phyloP scores from a whole-genome alignment of 1,139 yeast genomes.

The Hyphopichia pseudoburtonii region DNA sequence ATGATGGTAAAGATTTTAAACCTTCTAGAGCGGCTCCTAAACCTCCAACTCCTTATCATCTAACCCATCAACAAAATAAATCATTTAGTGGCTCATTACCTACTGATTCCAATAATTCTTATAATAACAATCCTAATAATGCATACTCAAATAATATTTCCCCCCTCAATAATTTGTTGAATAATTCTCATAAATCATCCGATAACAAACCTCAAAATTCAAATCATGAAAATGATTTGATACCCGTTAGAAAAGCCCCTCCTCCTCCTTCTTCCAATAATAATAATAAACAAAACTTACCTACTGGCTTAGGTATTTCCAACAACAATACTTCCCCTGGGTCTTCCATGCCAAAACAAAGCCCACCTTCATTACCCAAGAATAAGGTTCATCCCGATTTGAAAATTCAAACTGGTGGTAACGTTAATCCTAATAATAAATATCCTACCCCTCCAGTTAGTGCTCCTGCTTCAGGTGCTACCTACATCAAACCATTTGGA shows the following conservation, averaged over 20 bases:
- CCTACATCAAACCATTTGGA: constrained; percentile 22
- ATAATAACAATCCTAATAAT: constrained; percentile 2
- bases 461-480: constrained; percentile 20
- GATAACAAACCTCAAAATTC: not conserved
- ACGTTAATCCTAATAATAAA: constrained; percentile 9
- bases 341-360: constrained; percentile 3
- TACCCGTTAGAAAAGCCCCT: constrained; percentile 57
- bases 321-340: constrained; percentile 11
- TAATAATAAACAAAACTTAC: constrained; percentile 10
- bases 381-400: constrained; percentile 33
- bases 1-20: constrained; percentile 20
- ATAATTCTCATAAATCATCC: constrained; percentile 14
- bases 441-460: constrained; percentile 17
- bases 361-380: constrained; percentile 5
- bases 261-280: constrained; percentile 42
- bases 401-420: constrained; percentile 24
- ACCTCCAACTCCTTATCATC: constrained; percentile 45
- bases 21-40: constrained; percentile 47
- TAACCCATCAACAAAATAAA: constrained; percentile 20
- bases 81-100: constrained; percentile 2
- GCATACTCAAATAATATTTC: constrained; percentile 21
- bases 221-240: constrained; percentile 29
- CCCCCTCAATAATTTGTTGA: constrained; percentile 36
- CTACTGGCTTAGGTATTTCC: constrained; percentile 26
- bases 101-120: not conserved